A percentile compares a stretch with the other conserved stretches of the same genome.
These are phyloP conservation scores for Colletotrichum viniferum DNA, from an alignment of 2,329 filamentous ascomycete species.

Conservation along the genomic window DNA sequence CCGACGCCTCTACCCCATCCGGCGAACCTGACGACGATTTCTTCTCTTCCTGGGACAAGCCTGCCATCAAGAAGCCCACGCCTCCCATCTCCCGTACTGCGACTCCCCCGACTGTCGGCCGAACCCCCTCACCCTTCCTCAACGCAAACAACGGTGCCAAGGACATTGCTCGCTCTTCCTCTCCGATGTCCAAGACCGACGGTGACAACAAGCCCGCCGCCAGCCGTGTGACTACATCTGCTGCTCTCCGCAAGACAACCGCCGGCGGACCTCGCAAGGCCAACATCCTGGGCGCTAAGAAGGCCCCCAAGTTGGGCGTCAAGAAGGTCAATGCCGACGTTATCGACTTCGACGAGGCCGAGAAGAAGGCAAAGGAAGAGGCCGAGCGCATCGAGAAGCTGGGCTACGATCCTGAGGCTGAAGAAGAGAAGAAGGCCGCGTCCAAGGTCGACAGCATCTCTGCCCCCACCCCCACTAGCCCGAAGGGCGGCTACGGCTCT, in stretches of 20 bases:
- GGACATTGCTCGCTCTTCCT: slow-evolving; percentile 76
- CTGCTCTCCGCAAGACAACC: slow-evolving; percentile 80
- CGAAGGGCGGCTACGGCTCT: slow-evolving; percentile 67
- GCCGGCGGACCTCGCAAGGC: slow-evolving; percentile 74
- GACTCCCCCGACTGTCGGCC: slow-evolving; percentile 81
- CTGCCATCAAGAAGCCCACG: slow-evolving; percentile 92
- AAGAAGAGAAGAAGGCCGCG: slow-evolving; percentile 56
- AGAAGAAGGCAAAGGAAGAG: slow-evolving; percentile 96
- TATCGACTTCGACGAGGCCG: slow-evolving; percentile 96
- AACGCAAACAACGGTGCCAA: slow-evolving; percentile 76
- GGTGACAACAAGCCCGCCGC: slow-evolving; percentile 62
- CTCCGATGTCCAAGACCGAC: slow-evolving; percentile 73
- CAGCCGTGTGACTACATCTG: slow-evolving; percentile 76
- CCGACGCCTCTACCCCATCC: slow-evolving; percentile 75
- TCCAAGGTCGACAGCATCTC: slow-evolving; percentile 64
- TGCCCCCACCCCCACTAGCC: slow-evolving; percentile 77
- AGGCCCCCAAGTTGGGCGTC: slow-evolving; percentile 82
- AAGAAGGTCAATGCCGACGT: slow-evolving; percentile 85
- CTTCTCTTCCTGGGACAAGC: slow-evolving; percentile 99
- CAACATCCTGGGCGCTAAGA: slow-evolving; percentile 86
- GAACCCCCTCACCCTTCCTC: slow-evolving; percentile 89
- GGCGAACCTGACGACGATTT: slow-evolving; percentile 90
- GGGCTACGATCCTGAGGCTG: slow-evolving; percentile 92
- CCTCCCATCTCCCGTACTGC: slow-evolving; percentile 89
- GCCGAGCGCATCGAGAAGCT: slow-evolving; percentile 94